A percentile compares a stretch with the other conserved stretches of the same genome.
phyloP scores from a whole-genome alignment of 2,329 filamentous ascomycete genomes.

The Alternaria hordeiaustralica region DNA sequence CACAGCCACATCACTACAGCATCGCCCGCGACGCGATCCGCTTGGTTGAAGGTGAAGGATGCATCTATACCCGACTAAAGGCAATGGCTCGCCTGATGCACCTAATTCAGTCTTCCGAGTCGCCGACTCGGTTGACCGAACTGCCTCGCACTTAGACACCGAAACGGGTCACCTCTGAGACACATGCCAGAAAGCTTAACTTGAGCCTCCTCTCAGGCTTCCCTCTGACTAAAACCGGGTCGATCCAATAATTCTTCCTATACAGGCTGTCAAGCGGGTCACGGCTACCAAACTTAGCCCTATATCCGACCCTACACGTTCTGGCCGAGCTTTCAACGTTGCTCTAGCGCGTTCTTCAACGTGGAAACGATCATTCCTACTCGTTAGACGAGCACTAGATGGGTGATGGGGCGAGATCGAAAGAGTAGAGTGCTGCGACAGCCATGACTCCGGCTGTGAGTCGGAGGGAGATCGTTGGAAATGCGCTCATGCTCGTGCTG shows the following conservation, averaged over 20 bases:
- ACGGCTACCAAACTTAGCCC: conserved; percentile 20
- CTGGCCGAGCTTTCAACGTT: conserved; percentile 15
- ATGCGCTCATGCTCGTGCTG: conserved; percentile 10
- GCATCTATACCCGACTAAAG: not conserved
- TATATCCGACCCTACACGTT: conserved; percentile 9
- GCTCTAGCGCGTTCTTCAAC: conserved; percentile 7
- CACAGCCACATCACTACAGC: conserved; percentile 12
- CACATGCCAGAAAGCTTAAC: conserved; percentile 17
- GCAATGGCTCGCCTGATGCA: conserved; percentile 16
- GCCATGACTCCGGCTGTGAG: conserved; percentile 7
- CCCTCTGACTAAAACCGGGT: conserved; percentile 11
- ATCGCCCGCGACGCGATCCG: conserved; percentile 4
- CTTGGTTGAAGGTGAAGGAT: not conserved
- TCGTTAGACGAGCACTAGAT: conserved; percentile 3
- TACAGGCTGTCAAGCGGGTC: not conserved
- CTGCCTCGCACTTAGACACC: conserved; percentile 18
- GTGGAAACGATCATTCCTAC: conserved; percentile 15
- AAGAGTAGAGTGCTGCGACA: conserved; percentile 13
- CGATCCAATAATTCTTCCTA: conserved; percentile 11
- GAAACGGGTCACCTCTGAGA: conserved; percentile 7
- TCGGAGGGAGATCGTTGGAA: conserved; percentile 3
- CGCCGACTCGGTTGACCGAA: not conserved
- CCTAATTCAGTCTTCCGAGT: not conserved
- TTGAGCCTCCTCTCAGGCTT: conserved; percentile 23
- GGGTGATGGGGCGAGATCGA: conserved; percentile 18